A percentile compares a stretch with the other conserved stretches of the same genome.
Evolutionary conservation across 1,284 basidiomycete genomes (phyloP).

Genomic region (Kwoniella shivajii): DNA sequence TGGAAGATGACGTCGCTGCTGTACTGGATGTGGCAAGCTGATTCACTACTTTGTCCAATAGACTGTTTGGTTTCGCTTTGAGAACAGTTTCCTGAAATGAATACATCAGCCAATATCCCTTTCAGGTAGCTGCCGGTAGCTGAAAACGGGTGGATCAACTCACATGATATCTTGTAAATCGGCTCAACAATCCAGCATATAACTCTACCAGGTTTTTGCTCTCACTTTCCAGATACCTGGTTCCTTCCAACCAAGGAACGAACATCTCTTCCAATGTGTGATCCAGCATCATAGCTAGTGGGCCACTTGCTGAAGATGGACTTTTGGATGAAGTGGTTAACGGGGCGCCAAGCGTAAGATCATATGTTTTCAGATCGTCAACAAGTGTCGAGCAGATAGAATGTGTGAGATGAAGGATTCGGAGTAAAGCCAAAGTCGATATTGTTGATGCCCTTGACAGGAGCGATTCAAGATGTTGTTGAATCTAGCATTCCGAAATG

Average conservation of each 20-base stretch:
- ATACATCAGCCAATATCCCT: not conserved
- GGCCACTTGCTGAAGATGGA: constrained; percentile 27
- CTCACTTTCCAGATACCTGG: constrained; percentile 89
- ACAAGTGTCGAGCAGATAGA: constrained; percentile 75
- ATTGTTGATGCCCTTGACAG: constrained; percentile 71
- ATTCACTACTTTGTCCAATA: constrained; percentile 90
- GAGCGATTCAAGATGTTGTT: constrained; percentile 88
- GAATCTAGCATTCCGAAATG: constrained; percentile 64
- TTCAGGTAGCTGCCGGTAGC: too few species aligned
- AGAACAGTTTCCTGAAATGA: constrained; percentile 65
- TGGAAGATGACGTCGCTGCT: constrained; percentile 61
- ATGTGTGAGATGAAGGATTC: constrained; percentile 86
- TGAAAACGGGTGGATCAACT: constrained; percentile 43
- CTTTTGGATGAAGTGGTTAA: constrained; percentile 18
- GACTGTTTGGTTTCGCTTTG: constrained; percentile 78
- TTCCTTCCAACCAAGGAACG: constrained; percentile 88
- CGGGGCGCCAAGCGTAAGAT: constrained; percentile 63
- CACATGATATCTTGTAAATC: constrained; percentile 89
- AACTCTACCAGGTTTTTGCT: constrained; percentile 81
- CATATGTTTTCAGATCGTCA: constrained; percentile 90
- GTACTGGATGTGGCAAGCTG: constrained; percentile 76
- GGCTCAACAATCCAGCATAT: constrained; percentile 72
- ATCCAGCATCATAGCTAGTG: constrained; percentile 82
- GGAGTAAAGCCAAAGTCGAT: constrained; percentile 87
- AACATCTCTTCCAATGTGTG: constrained; percentile 95